Evolutionary conservation across 163 green algal genomes (phyloP).

Genomic region (Chlorella variabilis): DNA sequence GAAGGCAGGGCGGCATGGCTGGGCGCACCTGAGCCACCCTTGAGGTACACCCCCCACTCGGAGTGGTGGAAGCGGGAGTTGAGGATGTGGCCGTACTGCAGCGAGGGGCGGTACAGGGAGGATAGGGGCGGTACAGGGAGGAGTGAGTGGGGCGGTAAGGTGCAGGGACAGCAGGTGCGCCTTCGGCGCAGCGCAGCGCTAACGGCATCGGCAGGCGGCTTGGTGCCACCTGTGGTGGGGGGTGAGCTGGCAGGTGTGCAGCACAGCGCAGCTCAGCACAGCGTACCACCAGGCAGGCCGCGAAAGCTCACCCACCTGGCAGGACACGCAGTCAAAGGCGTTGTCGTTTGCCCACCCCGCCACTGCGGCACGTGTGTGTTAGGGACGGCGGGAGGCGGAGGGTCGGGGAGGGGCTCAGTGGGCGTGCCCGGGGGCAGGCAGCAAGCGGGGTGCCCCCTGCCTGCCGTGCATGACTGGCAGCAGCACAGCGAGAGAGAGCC

Average conservation of each 20-base stretch:
- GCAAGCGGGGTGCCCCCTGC: too few relatives aligned
- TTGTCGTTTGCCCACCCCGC: slow-evolving; percentile 7
- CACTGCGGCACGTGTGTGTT: background rate
- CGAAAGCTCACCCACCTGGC: slow-evolving; percentile 33
- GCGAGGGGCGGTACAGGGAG: background rate
- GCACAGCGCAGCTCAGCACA: too few relatives aligned
- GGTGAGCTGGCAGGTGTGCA: too few relatives aligned
- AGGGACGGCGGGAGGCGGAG: background rate
- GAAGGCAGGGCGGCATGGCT: too few relatives aligned
- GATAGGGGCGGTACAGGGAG: too few relatives aligned
- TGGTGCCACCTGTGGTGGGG: background rate
- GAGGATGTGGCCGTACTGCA: slow-evolving; percentile 33
- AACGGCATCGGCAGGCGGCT: background rate
- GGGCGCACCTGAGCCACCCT: slow-evolving; percentile 25
- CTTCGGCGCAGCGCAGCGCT: background rate
- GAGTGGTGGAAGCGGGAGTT: slow-evolving; percentile 6
- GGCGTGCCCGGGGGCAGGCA: background rate
- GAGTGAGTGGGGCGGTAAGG: too few relatives aligned
- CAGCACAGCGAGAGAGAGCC: background rate
- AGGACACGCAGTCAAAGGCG: slow-evolving; percentile 27
- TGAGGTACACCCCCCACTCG: slow-evolving; percentile 31
- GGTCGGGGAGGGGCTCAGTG: background rate
- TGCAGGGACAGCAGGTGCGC: background rate
- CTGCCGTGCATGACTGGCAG: too few relatives aligned
- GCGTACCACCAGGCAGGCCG: too few relatives aligned